Conservation (phyloP, 2,329 filamentous ascomycete genomes). For the Plenodomus lindquistii region DNA sequence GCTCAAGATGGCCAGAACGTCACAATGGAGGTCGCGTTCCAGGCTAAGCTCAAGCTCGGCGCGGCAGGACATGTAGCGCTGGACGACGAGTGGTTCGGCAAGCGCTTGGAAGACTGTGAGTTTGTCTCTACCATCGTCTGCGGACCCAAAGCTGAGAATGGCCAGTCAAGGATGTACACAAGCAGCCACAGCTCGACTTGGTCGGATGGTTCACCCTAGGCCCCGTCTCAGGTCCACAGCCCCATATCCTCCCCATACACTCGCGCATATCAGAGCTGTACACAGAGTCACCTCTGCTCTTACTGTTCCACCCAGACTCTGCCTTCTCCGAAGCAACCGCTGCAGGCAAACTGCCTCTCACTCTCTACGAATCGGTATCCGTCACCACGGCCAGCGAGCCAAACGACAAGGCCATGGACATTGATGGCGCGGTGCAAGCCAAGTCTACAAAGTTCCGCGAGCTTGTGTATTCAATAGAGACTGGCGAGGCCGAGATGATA, state of each 20-base stretch:
- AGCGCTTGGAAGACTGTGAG: conserved; percentile 83
- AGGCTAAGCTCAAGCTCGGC: conserved; percentile 62
- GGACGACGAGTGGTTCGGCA: conserved; percentile 72
- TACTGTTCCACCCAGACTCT: conserved; percentile 78
- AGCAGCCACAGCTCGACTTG: conserved; percentile 74
- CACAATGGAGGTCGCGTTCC: conserved; percentile 91
- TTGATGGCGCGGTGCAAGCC: conserved; percentile 64
- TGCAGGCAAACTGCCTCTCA: conserved; percentile 83
- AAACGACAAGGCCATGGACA: conserved; percentile 52
- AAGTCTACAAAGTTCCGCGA: conserved; percentile 73
- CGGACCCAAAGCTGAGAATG: conserved; percentile 6
- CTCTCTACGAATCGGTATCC: conserved; percentile 80
- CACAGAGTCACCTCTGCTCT: conserved; percentile 85
- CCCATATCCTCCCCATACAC: conserved; percentile 72
- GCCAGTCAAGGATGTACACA: conserved; percentile 85
- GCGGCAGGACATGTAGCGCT: conserved; percentile 63
- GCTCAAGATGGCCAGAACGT: conserved; percentile 89
- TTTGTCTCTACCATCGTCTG: conserved; percentile 11
- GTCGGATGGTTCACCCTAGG: conserved; percentile 92
- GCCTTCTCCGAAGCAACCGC: conserved; percentile 57
- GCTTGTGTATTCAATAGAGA: conserved; percentile 85
- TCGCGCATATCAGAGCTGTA: conserved; percentile 72
- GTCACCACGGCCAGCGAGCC: conserved; percentile 37
- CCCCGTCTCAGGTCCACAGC: conserved; percentile 70
- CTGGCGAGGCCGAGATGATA: conserved; percentile 96